Conservation (phyloP, 2,329 filamentous ascomycete species). For the Monascus ruber region DNA sequence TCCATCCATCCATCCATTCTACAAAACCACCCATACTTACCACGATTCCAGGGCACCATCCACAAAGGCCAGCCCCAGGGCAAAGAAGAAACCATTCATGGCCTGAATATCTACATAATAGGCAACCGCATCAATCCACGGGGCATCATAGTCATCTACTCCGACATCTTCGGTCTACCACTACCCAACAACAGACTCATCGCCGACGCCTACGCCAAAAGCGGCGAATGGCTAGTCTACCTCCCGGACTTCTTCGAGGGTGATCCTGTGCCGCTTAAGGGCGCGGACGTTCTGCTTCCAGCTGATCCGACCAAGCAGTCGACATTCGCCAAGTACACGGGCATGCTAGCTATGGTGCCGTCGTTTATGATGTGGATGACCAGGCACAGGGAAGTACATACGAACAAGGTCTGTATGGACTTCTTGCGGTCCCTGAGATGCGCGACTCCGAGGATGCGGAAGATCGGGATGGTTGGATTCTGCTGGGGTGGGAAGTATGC, state of each 20-base stretch:
- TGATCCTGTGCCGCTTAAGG: constrained; percentile 18
- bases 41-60: constrained; percentile 5
- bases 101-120: constrained; percentile 28
- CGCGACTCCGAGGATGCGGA: constrained; percentile 16
- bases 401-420: constrained; percentile 24
- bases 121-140: constrained; percentile 18
- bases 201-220: constrained; percentile 19
- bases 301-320: constrained; percentile 25
- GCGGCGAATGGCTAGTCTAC: constrained; percentile 20
- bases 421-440: constrained; percentile 20
- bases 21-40: constrained; percentile 5
- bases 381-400: constrained; percentile 20
- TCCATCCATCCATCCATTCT: not conserved
- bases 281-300: constrained; percentile 27
- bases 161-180: constrained; percentile 18
- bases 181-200: constrained; percentile 23
- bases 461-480: constrained; percentile 26
- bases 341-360: constrained; percentile 23
- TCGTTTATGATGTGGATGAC: constrained; percentile 21
- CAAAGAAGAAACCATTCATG: constrained; percentile 26
- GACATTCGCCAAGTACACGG: constrained; percentile 26
- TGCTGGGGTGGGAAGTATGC: constrained; percentile 30
- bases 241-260: constrained; percentile 22
- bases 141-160: constrained; percentile 19
- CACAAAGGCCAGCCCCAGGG: constrained; percentile 28